These are phyloP conservation scores for Aspergillus alliaceus DNA, from an alignment of 2,329 filamentous ascomycete genomes.

Conservation along the genomic window DNA sequence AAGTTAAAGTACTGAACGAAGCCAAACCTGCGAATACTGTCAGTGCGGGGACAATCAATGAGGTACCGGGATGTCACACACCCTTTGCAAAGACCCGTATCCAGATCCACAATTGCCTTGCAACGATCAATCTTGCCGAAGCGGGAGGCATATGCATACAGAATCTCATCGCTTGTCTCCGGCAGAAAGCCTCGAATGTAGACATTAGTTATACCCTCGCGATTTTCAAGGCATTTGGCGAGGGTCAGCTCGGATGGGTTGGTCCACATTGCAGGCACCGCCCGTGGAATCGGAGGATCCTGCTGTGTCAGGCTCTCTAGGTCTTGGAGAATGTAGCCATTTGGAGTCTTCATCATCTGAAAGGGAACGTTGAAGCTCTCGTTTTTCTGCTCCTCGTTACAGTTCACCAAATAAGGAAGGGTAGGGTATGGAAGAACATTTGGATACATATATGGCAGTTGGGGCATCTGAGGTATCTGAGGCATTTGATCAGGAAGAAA, in stretches of 20 bases:
- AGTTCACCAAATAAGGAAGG: constrained; percentile 36
- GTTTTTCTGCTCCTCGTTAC: constrained; percentile 46
- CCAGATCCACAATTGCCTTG: constrained; percentile 96
- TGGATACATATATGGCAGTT: constrained; percentile 41
- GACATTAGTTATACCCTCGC: constrained; percentile 93
- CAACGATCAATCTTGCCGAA: constrained; percentile 95
- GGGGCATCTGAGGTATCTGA: constrained; percentile 29
- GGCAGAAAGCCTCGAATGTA: constrained; percentile 96
- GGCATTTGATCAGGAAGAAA: constrained; percentile 27
- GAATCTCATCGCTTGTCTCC: constrained; percentile 88
- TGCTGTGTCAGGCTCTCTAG: constrained; percentile 68
- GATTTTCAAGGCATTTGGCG: constrained; percentile 91
- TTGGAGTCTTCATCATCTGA: constrained; percentile 49
- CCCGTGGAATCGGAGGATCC: constrained; percentile 80
- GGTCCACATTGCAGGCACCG: constrained; percentile 81
- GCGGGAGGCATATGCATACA: constrained; percentile 77
- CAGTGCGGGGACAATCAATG: constrained; percentile 9
- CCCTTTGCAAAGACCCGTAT: constrained; percentile 95
- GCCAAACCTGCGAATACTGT: constrained; percentile 68
- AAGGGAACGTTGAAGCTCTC: constrained; percentile 50
- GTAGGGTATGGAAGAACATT: constrained; percentile 33
- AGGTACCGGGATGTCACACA: constrained; percentile 49
- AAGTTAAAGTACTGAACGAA: constrained; percentile 94
- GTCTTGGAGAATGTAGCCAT: constrained; percentile 47
- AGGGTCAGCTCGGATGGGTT: constrained; percentile 85